A percentile compares a stretch with the other conserved stretches of the same genome.
Conservation (phyloP, 2,329 filamentous ascomycete genomes). For the Colletotrichum liaoningense region DNA sequence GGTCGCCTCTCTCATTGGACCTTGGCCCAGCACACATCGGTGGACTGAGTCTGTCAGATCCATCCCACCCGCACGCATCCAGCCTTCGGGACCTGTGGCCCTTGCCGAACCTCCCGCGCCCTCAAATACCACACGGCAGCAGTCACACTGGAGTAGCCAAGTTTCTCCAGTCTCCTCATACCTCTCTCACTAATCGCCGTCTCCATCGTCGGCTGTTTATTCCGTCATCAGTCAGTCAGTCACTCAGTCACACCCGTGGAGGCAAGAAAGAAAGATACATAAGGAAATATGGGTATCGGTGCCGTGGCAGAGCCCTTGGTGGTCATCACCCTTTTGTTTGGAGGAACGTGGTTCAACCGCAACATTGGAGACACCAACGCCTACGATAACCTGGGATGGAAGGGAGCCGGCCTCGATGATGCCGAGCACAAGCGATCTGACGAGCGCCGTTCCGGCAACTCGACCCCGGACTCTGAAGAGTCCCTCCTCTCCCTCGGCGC, state of each 20-base stretch:
- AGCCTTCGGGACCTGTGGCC: slow-evolving; percentile 15
- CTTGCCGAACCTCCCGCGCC: slow-evolving; percentile 28
- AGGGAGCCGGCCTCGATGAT: slow-evolving; percentile 15
- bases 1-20: slow-evolving; percentile 5
- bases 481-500: slow-evolving; percentile 29
- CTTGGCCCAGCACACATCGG: background rate
- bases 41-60: slow-evolving; percentile 11
- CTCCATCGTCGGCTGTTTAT: background rate
- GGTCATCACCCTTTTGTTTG: slow-evolving; percentile 55
- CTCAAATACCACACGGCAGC: slow-evolving; percentile 30
- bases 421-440: slow-evolving; percentile 50
- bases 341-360: slow-evolving; percentile 57
- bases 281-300: slow-evolving; percentile 50
- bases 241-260: background rate
- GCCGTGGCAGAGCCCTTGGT: slow-evolving; percentile 55
- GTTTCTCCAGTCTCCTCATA: slow-evolving; percentile 18
- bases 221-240: background rate
- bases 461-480: slow-evolving; percentile 32
- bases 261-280: background rate
- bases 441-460: slow-evolving; percentile 34
- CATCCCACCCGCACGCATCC: slow-evolving; percentile 23
- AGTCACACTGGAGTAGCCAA: slow-evolving; percentile 17
- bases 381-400: slow-evolving; percentile 36
- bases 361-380: slow-evolving; percentile 49
- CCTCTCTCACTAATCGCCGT: slow-evolving; percentile 11